Conservation (phyloP, 2,329 filamentous ascomycete genomes). For the Phialophora chinensis region DNA sequence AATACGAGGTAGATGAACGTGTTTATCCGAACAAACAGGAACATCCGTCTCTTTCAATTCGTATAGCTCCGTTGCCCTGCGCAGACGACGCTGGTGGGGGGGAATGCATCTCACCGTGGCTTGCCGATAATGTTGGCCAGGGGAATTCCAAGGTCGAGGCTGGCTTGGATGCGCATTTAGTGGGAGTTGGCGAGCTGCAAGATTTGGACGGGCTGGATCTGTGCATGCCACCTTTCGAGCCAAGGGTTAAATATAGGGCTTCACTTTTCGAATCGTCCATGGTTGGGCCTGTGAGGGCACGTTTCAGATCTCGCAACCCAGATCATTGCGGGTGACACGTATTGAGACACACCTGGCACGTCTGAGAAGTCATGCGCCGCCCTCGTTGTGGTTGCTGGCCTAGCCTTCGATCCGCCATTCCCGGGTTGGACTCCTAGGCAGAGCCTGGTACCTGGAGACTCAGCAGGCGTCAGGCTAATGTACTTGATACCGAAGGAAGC, state of each 20-base stretch:
- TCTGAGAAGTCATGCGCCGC: conserved; percentile 2
- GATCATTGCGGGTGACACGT: conserved; percentile 12
- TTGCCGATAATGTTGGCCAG: neutral
- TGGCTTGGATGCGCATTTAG: neutral
- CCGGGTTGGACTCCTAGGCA: neutral
- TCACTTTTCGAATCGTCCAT: neutral
- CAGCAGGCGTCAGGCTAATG: conserved; percentile 14
- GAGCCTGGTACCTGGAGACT: conserved; percentile 13
- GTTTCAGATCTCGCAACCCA: conserved; percentile 10
- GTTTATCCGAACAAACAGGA: neutral
- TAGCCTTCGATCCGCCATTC: conserved; percentile 2
- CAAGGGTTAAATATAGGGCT: conserved; percentile 14
- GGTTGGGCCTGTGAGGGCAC: neutral
- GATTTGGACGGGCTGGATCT: conserved; percentile 6
- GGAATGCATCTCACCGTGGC: neutral
- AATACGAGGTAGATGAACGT: neutral
- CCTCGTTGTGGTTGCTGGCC: neutral
- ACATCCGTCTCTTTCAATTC: neutral
- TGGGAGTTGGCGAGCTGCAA: conserved; percentile 4
- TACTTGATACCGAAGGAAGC: neutral
- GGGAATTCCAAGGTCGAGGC: neutral
- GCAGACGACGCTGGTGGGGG: neutral
- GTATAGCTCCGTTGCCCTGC: neutral
- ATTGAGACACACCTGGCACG: neutral
- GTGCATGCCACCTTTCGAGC: conserved; percentile 7